phyloP scores from a whole-genome alignment of 1,284 basidiomycete genomes.

The Ustilago xerochloae region DNA sequence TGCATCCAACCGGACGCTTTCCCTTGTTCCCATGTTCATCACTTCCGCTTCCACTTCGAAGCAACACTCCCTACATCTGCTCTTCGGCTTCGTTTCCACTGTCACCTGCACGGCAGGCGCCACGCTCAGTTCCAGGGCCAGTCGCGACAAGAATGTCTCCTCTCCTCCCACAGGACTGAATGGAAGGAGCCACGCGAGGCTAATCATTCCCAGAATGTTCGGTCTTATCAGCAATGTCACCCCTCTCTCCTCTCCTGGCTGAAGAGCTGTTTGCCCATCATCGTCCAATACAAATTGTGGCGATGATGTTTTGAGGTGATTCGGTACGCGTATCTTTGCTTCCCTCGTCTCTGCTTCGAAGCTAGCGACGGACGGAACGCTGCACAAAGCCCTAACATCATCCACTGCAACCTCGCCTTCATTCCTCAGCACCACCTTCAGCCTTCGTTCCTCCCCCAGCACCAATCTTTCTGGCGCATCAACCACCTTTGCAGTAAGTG shows the following conservation, averaged over 20 bases:
- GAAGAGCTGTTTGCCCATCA: not conserved
- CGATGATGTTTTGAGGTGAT: constrained; percentile 51
- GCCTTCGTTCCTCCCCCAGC: constrained; percentile 14
- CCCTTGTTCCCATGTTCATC: constrained; percentile 3
- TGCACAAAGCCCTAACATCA: constrained; percentile 37
- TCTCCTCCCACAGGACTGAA: constrained; percentile 26
- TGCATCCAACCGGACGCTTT: constrained; percentile 18
- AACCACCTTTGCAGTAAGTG: constrained; percentile 18
- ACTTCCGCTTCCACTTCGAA: constrained; percentile 36
- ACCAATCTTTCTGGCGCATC: constrained; percentile 13
- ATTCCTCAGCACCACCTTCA: constrained; percentile 34
- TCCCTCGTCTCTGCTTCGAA: constrained; percentile 34
- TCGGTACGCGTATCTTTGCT: constrained; percentile 43
- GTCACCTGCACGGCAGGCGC: constrained; percentile 29
- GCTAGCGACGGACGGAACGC: constrained; percentile 13
- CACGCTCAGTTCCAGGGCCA: constrained; percentile 26
- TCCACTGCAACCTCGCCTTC: constrained; percentile 7
- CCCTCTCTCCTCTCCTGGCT: constrained; percentile 35
- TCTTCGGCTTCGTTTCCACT: constrained; percentile 12
- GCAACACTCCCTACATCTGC: not conserved
- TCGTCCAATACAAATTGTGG: constrained; percentile 5
- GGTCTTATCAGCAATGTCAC: constrained; percentile 13
- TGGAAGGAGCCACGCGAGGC: constrained; percentile 32
- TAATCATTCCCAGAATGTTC: not conserved
- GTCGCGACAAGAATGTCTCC: constrained; percentile 28